Evolutionary conservation across 495 filamentous ascomycete species (phyloP), one percentile per base, ranked within the genome.

Genomic region (Opeltia flavorubescens): DNA sequence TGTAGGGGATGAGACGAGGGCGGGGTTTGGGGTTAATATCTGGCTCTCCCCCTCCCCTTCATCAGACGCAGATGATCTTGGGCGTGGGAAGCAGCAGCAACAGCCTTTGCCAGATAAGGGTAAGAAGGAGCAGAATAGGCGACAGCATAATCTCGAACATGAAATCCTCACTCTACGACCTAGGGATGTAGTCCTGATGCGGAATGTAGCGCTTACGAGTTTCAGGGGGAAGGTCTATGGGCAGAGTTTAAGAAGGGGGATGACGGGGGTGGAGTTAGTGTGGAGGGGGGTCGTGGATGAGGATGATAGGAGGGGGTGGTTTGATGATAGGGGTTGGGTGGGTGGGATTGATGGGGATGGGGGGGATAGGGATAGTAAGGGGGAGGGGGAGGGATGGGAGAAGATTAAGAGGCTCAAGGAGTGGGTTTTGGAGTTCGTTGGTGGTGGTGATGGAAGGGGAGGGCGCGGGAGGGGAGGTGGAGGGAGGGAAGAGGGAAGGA

Each of bases 1-100:
- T 1, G 84, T 95, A 1, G 88, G 83, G 11, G 89, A 96, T 56
- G 86, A 94, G 46, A 91, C 86, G 2, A 76, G 71, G 42, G 78
- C 83, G 11, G 84, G 84, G 12, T 94, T 95, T 60, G 74, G 70
- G 11, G 65, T 95, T 49, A 89, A 81, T 24, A 82, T 95, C 52
- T 95, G 89, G 89, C 66, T 94, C 59, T 5, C 13, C 33, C 25
- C 43, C 8, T 23, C 52, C 23, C 46, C 49, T 47, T 18, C 52
- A 8, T 62, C 59, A 55, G 47, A 47, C 8, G 6, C 59, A 1
- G 63, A 66, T 43, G 54, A 55, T 26, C 62, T 80, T 18, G 57
- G 64, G 6, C 48, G 47, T n/a, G n/a, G n/a, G n/a, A n/a, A n/a
- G n/a, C n/a, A n/a, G n/a, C n/a, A n/a, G n/a, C n/a, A n/a, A n/a